Percentiles rank a stretch among this genome's conserved stretches.
Conservation (phyloP, 2,329 filamentous ascomycete genomes). For the Nemania sp. region DNA sequence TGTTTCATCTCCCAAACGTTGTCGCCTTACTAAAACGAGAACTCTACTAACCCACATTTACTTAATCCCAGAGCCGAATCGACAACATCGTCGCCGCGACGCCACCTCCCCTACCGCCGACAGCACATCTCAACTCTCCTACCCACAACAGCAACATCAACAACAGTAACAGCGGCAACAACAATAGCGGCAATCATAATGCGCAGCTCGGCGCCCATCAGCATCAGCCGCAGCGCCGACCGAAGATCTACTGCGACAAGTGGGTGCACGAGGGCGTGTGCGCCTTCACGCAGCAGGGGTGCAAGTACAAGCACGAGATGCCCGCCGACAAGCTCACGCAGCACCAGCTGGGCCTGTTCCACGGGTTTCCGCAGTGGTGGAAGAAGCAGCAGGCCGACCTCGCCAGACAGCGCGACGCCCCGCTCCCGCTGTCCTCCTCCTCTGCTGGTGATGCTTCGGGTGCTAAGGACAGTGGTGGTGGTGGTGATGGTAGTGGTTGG, state of each 20-base stretch:
- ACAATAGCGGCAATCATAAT: too few species aligned
- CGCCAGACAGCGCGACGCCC: conserved; percentile 37
- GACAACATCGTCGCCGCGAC: conserved; percentile 44
- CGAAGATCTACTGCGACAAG: conserved; percentile 82
- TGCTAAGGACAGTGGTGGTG: too few species aligned
- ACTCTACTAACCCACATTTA: conserved; percentile 2
- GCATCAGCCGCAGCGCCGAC: conserved; percentile 29
- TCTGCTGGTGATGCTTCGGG: too few species aligned
- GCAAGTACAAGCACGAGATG: conserved; percentile 91
- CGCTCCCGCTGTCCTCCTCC: neutral
- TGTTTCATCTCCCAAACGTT: too few species aligned
- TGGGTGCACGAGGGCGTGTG: conserved; percentile 88
- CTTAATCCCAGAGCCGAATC: conserved; percentile 40
- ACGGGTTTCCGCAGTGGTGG: conserved; percentile 65
- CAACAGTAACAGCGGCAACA: too few species aligned
- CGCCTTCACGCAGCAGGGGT: conserved; percentile 82
- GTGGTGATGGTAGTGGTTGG: too few species aligned
- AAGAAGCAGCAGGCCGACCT: conserved; percentile 56
- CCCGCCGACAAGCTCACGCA: conserved; percentile 69
- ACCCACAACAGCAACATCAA: neutral
- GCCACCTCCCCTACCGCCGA: conserved; percentile 33
- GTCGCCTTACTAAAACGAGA: neutral
- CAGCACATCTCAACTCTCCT: too few species aligned
- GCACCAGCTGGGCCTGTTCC: conserved; percentile 69
- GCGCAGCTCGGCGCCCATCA: neutral